A percentile compares a stretch with the other conserved stretches of the same genome.
These are phyloP conservation scores for Fraxinus americana DNA, from an alignment of 257 asterid genomes.

Conservation along the genomic window DNA sequence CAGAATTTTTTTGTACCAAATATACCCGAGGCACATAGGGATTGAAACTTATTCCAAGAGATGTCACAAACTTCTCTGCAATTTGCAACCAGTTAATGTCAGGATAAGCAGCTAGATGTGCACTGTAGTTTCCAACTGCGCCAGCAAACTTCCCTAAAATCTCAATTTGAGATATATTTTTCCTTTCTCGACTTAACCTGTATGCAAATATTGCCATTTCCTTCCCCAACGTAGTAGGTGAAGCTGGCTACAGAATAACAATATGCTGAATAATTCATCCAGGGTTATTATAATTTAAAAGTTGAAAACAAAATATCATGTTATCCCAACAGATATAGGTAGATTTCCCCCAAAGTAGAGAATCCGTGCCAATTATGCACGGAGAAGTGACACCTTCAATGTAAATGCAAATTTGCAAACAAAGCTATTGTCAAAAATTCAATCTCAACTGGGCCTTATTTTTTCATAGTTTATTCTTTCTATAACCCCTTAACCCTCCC, in stretches of 20 bases:
- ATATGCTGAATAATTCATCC: conserved; percentile 12
- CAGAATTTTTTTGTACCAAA: neutral
- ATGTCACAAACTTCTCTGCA: conserved; percentile 45
- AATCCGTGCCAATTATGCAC: neutral
- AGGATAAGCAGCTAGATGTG: conserved; percentile 54
- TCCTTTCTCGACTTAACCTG: conserved; percentile 40
- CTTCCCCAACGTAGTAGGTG: conserved; percentile 59
- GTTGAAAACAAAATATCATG: neutral
- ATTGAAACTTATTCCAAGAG: conserved; percentile 49
- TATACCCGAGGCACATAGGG: conserved; percentile 56
- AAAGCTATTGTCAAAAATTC: neutral
- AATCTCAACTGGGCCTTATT: neutral
- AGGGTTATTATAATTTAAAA: neutral
- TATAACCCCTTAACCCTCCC: neutral
- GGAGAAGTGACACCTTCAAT: neutral
- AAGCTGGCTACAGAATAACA: conserved; percentile 46
- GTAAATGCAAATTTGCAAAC: neutral
- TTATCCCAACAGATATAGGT: neutral
- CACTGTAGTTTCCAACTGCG: conserved; percentile 61
- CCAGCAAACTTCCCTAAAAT: conserved; percentile 57
- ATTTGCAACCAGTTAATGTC: conserved; percentile 47
- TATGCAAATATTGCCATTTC: conserved; percentile 54
- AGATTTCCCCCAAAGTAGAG: neutral
- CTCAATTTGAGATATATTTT: conserved; percentile 34
- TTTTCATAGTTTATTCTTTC: neutral